Conservation (phyloP, 192 early-diverging fungal genomes). For the Allomyces macrogynus region DNA sequence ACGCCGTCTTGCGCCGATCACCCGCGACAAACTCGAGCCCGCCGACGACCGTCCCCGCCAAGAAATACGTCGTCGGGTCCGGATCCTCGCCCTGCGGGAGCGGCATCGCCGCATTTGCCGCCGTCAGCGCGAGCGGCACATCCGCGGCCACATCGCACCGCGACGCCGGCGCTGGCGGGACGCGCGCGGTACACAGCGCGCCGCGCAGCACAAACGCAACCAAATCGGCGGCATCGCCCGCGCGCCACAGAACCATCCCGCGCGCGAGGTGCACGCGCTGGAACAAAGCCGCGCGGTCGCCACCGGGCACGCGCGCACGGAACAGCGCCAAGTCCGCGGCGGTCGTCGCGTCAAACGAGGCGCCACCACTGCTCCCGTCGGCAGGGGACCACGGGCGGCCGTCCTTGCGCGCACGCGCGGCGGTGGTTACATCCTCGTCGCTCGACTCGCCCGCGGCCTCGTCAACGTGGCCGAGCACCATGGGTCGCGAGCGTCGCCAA, state of each 20-base stretch:
- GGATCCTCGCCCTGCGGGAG: not conserved
- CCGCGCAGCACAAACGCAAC: not conserved
- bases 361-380: not conserved
- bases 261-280: constrained; percentile 26
- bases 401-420: constrained; percentile 13
- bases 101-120: not conserved
- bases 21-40: not conserved
- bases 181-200: not conserved
- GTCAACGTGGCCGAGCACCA: constrained; percentile 13
- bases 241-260: constrained; percentile 43
- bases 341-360: constrained; percentile 2
- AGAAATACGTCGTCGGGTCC: not conserved
- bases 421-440: constrained; percentile 4
- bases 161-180: not conserved
- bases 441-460: constrained; percentile 5
- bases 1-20: not conserved
- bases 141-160: not conserved
- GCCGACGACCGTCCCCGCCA: not conserved
- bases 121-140: not conserved
- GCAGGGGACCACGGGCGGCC: constrained; percentile 2
- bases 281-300: constrained; percentile 41
- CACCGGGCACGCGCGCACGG: constrained; percentile 39
- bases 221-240: constrained; percentile 26
- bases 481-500: constrained; percentile 10
- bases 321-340: constrained; percentile 24